Evolutionary conservation across 2,329 filamentous ascomycete genomes (phyloP).

Genomic region (Metarhizium sp.): DNA sequence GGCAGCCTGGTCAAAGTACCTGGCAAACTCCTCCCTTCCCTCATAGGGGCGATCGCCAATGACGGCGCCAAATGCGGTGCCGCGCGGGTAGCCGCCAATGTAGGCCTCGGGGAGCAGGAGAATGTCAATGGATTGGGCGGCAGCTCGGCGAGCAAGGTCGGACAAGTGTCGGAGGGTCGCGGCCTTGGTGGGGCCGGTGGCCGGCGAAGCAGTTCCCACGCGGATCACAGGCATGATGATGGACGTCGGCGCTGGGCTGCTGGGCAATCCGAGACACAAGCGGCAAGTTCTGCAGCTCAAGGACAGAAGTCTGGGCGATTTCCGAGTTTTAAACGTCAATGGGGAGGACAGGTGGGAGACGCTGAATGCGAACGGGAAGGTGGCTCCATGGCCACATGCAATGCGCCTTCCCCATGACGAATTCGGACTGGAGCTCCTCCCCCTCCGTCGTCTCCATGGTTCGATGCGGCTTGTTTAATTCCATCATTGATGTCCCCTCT

Average conservation of each 20-base stretch:
- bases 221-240: conserved; percentile 30
- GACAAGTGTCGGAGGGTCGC: conserved; percentile 60
- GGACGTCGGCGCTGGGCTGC: not conserved
- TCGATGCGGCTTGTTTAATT: too few species aligned
- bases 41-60: conserved; percentile 59
- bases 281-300: not conserved
- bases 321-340: not conserved
- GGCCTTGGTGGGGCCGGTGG: conserved; percentile 36
- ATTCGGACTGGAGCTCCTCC: not conserved
- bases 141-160: conserved; percentile 53
- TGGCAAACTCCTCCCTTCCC: conserved; percentile 73
- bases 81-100: conserved; percentile 83
- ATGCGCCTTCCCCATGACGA: not conserved
- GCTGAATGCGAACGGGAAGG: not conserved
- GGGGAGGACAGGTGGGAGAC: too few species aligned
- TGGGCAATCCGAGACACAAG: not conserved
- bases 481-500: too few species aligned
- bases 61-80: conserved; percentile 64
- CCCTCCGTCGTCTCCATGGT: not conserved
- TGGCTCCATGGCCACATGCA: not conserved
- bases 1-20: conserved; percentile 69
- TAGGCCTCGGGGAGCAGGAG: conserved; percentile 89
- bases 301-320: not conserved
- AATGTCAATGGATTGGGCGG: conserved; percentile 47
- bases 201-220: conserved; percentile 47